A percentile compares a stretch with the other conserved stretches of the same genome.
These are phyloP conservation scores for Tetrapisispora pingtungensis DNA, from an alignment of 805 yeast genomes.

Conservation along the genomic window DNA sequence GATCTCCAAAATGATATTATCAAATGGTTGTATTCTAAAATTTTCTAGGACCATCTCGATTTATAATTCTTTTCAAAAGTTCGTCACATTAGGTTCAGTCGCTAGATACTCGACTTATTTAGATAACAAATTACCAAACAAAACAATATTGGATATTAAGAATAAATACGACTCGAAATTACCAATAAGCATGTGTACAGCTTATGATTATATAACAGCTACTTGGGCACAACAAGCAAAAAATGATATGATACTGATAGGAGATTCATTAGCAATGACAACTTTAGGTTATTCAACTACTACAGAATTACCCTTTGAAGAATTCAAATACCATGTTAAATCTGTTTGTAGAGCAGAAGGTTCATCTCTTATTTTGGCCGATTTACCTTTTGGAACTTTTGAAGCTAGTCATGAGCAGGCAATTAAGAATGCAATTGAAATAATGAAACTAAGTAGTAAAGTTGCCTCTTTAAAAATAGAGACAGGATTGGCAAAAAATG, in stretches of 20 bases:
- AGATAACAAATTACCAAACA: neutral
- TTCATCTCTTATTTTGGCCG: slow-evolving; percentile 64
- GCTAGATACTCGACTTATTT: slow-evolving; percentile 4
- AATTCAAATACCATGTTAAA: slow-evolving; percentile 64
- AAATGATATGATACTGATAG: slow-evolving; percentile 66
- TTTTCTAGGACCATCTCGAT: too few species aligned
- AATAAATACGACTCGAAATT: slow-evolving; percentile 24
- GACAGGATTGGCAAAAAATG: slow-evolving; percentile 43
- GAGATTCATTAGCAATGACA: slow-evolving; percentile 92
- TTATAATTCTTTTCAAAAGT: too few species aligned
- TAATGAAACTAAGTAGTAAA: slow-evolving; percentile 22
- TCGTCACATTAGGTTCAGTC: too few species aligned
- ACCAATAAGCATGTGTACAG: slow-evolving; percentile 58
- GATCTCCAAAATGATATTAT: too few species aligned
- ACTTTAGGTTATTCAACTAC: slow-evolving; percentile 74
- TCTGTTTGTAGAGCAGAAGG: slow-evolving; percentile 68
- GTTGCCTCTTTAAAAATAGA: slow-evolving; percentile 50
- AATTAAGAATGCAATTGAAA: slow-evolving; percentile 52
- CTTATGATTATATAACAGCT: slow-evolving; percentile 78
- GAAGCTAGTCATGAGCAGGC: slow-evolving; percentile 61
- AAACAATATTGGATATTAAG: slow-evolving; percentile 32
- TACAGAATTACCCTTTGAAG: slow-evolving; percentile 64
- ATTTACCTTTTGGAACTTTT: slow-evolving; percentile 81
- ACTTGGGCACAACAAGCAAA: slow-evolving; percentile 54
- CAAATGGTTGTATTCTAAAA: too few species aligned